Evolutionary conservation across 2,329 filamentous ascomycete species (phyloP), one percentile per base, ranked within the genome.

Genomic region (Venturia oleaginea): DNA sequence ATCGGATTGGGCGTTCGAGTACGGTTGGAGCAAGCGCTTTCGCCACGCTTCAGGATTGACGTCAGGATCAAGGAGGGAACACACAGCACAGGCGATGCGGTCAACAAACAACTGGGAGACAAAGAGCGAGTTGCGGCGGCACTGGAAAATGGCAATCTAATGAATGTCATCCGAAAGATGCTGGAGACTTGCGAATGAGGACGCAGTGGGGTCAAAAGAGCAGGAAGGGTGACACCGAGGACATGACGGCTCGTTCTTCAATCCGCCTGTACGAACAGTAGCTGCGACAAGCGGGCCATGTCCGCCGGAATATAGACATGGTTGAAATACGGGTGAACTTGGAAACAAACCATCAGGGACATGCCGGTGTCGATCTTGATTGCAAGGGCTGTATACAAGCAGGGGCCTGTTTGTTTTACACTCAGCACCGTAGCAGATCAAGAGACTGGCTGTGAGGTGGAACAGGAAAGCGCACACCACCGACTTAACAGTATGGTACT

Each of bases 91-190:
- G 93, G 91, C 57, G 92, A 96, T 67, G 92, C 96, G 74, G 92
- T 97, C 62, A 97, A 96, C 78, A 97, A 97, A 81, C 94, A 99
- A 77, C 80, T 99, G 54, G 90, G 87, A 40, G 94, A 99, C 78
- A 99, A 97, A 80, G 94, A 99, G 79, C 83, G 94, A 67, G 94
- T 99, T 55, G 92, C 93, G 1, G 94, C 94, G 11, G 94, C 94
- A 7, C 79, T 97, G 70, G 94, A 97, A 77, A 99, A 99, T 74
- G 90, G 90, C 65, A 95, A 90, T 0, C 79, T 99, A 66, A 91
- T 91, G 81, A 87, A 87, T 48, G 90, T 97, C 38, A 81, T 99
- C 68, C 86, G 90, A 74, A 96, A 94, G 77, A 97, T 99, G 94
- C 82, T 97, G 67, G 87, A 91, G 73, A 93, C 89, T 1, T 96